Base-by-base conservation (phyloP, 371 early-diverging fungal species). In the Mortierella sp. region DNA sequence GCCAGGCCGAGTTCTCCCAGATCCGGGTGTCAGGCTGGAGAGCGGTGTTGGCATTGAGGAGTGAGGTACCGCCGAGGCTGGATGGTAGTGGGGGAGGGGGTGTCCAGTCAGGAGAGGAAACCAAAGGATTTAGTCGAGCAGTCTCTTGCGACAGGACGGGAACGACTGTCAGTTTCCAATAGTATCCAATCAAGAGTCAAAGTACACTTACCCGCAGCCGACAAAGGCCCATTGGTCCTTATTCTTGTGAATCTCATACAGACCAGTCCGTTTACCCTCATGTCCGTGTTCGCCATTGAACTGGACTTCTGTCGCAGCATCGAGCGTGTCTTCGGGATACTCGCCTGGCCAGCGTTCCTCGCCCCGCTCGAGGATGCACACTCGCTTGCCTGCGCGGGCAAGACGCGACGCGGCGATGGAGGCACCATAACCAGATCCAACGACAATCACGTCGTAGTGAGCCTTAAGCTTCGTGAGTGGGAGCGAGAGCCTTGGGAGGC, bases 291-390 rank as follows among this genome's bases (percentile, higher is more conserved):
- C 72, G n/a, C 63, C 62, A 45, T 67, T 69, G 63, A 72, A 64
- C 65, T 83, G 83, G 50, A 81, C 67, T 45, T 83, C 83, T n/a
- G 70, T 60, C 7, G 80, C 53, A 4, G 63, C 59, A 25, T 72
- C 73, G 37, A 62, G 50, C 0, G 74, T 68, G n/a, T 79, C 68
- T 61, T 74, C 68, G 16, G 83, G 83, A 56, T 69, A 83, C 47
- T 83, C 83, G 29, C 83, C 83, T 4, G 83, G 83, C 83, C 83
- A 83, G n/a, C 80, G 79, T 60, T 83, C 83, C 62, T 80, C 64
- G 7, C 83, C 83, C 30, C 72, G 68, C 61, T 83, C 83, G 44
- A 83, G 75, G 30, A 83, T 68, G 30, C 80, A 77, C 11, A 83
- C 83, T 15, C 75, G 70, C 65, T 82, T 79, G 21, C 82, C 82